A percentile compares a stretch with the other conserved stretches of the same genome.
Evolutionary conservation across 768 basidiomycete genomes (phyloP).

Genomic region (Mycena haematopus): DNA sequence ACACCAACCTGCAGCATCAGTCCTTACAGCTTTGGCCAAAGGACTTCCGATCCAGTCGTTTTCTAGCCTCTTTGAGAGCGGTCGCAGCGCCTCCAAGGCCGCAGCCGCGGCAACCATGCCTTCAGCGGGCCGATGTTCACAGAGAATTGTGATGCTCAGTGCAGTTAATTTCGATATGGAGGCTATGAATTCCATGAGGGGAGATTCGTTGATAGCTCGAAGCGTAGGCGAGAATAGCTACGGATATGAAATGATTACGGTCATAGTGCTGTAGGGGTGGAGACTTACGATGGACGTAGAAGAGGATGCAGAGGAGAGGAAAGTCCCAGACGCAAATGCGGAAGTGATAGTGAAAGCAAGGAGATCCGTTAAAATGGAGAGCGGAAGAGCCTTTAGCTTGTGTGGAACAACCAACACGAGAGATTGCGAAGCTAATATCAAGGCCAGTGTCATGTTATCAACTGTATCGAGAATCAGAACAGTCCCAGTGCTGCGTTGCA

Average conservation of each 20-base stretch:
- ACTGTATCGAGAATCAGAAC: slow-evolving; percentile 31
- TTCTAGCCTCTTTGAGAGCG: slow-evolving; percentile 52
- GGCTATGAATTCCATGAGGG: slow-evolving; percentile 31
- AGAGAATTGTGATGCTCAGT: slow-evolving; percentile 40
- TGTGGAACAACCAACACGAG: slow-evolving; percentile 58
- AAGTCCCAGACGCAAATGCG: slow-evolving; percentile 63
- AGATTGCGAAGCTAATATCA: slow-evolving; percentile 67
- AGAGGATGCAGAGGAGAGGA: slow-evolving; percentile 49
- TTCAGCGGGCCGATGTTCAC: slow-evolving; percentile 43
- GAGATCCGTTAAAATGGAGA: slow-evolving; percentile 47
- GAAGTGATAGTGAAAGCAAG: slow-evolving; percentile 55
- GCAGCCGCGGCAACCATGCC: slow-evolving; percentile 39
- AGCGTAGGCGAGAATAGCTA: slow-evolving; percentile 35
- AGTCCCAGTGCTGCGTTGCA: neutral
- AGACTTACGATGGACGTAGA: slow-evolving; percentile 8
- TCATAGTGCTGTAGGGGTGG: neutral
- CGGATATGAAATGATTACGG: slow-evolving; percentile 1
- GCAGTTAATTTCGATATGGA: slow-evolving; percentile 45
- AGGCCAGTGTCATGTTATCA: slow-evolving; percentile 54
- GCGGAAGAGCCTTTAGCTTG: slow-evolving; percentile 66
- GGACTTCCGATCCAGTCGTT: slow-evolving; percentile 53
- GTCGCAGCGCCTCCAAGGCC: slow-evolving; percentile 39
- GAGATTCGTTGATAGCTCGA: slow-evolving; percentile 36
- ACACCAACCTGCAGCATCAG: slow-evolving; percentile 41
- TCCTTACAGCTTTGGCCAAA: slow-evolving; percentile 40